Evolutionary conservation across 768 basidiomycete species (phyloP), one percentile per base, ranked within the genome.

Genomic region (Tubosaeta sp.): DNA sequence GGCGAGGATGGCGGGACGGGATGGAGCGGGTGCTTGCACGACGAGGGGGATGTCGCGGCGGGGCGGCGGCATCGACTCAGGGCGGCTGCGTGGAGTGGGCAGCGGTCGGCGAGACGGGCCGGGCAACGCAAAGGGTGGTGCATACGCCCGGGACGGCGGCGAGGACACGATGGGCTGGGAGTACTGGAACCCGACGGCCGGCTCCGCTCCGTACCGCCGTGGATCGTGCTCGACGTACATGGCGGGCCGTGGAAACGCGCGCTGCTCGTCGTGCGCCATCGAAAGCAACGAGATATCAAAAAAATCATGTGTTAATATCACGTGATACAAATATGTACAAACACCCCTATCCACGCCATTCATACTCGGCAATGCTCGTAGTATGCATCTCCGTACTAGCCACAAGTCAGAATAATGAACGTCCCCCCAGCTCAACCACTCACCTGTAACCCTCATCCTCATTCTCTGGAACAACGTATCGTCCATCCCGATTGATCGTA

Each of bases 391-490:
- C 87, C 64, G 94, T 94, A 55, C 90, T 64, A 18, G 8, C 32
- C 21, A 14, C 39, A 22, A 34, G 50, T 57, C 48, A 52, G 39
- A 34, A 19, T 24, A 34, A 19, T 24, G 0, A 24, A 46, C 42
- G 48, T 54, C 25, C 51, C 58, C 50, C 43, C 48, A 6, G 3
- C 12, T 42, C 24, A 16, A 46, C 39, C 22, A 16, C 59, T 45
- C 43, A 56, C 60, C 60, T 90, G 67, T 90, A 90, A 3, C 90
- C 91, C 58, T 90, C 90, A 22, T 75, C 66, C 1, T 85, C 75
- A 57, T 87, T 79, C 46, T 59, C 70, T 0, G 92, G 92, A 5
- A 93, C 88, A 59, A 90, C 90, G 67, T 95, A 95, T 27, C 90
- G 75, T 24, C 92, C 94, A n/a, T 77, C 76, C 8, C 67, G 53